These are phyloP conservation scores for Saksenaea vasiformis DNA, from an alignment of 371 early-diverging fungal species.

Conservation along the genomic window DNA sequence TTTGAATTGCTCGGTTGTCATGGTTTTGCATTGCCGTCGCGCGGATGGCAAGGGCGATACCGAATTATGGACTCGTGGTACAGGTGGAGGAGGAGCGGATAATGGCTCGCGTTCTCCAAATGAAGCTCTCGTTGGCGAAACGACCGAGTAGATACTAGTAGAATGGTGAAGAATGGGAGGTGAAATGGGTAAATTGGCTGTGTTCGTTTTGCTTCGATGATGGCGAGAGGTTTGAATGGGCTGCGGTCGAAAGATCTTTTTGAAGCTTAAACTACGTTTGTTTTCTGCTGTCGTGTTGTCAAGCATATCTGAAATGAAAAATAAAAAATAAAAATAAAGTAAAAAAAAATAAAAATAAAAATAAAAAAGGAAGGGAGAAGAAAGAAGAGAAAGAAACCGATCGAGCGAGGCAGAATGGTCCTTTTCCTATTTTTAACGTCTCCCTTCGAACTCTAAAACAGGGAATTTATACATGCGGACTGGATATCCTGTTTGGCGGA, in stretches of 20 bases:
- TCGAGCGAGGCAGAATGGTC: background rate
- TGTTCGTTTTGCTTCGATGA: constrained; percentile 4
- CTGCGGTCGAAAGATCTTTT: constrained; percentile 14
- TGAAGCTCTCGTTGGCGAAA: constrained; percentile 10
- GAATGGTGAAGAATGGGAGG: constrained; percentile 14
- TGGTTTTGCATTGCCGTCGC: background rate
- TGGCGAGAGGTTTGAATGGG: constrained; percentile 4
- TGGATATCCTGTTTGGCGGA: background rate
- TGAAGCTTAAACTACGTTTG: constrained; percentile 14
- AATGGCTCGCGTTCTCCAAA: background rate
- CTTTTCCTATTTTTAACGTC: background rate
- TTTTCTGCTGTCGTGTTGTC: constrained; percentile 9
- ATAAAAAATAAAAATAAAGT: background rate
- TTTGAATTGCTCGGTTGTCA: constrained; percentile 4
- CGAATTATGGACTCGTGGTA: background rate
- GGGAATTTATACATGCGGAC: background rate
- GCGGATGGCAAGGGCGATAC: background rate
- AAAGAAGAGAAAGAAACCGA: background rate
- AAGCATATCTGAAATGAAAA: constrained; percentile 5
- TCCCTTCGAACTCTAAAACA: background rate
- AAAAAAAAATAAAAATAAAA: background rate
- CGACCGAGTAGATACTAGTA: constrained; percentile 11
- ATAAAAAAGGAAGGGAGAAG: background rate
- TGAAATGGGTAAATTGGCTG: constrained; percentile 13
- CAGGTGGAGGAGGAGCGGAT: background rate